Evolutionary conservation across 495 filamentous ascomycete species (phyloP).

Genomic region (Aspergillus campestris): DNA sequence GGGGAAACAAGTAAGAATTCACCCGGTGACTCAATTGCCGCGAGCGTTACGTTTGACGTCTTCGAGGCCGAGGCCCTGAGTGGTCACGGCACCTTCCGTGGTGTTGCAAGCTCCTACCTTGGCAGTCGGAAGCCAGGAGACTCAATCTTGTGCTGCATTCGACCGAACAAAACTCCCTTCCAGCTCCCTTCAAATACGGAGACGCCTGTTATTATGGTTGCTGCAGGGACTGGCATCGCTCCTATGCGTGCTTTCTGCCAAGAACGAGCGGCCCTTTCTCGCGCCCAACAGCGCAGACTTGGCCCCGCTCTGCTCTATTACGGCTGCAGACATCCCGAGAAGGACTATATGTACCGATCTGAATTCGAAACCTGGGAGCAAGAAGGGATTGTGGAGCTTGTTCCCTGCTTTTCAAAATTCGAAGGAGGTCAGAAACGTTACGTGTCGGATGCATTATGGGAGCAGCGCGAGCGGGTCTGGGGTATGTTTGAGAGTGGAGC

Average conservation of each 20-base stretch:
- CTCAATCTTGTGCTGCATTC: background rate
- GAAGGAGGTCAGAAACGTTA: background rate
- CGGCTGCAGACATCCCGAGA: constrained; percentile 20
- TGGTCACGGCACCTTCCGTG: background rate
- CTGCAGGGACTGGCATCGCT: constrained; percentile 29
- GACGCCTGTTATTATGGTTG: constrained; percentile 26
- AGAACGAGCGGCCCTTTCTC: constrained; percentile 13
- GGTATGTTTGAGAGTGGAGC: constrained; percentile 1
- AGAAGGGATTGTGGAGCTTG: constrained; percentile 1
- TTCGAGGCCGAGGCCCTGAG: background rate
- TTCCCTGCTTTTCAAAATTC: background rate
- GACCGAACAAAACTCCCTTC: constrained; percentile 1
- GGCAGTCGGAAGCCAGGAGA: background rate
- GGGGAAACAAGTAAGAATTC: too few species aligned
- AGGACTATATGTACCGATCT: constrained; percentile 24
- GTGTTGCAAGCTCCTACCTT: constrained; percentile 5
- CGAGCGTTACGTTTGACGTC: background rate
- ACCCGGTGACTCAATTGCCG: background rate
- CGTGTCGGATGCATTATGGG: constrained; percentile 1
- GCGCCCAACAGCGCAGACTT: background rate
- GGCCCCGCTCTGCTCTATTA: constrained; percentile 3
- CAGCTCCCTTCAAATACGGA: constrained; percentile 14
- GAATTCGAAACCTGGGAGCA: constrained; percentile 10
- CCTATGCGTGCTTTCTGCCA: constrained; percentile 30
- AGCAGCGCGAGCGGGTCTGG: background rate